Percentiles rank a stretch among this genome's conserved stretches.
These are phyloP conservation scores for Candolleomyces efflorescens DNA, from an alignment of 768 basidiomycete genomes.

Conservation along the genomic window DNA sequence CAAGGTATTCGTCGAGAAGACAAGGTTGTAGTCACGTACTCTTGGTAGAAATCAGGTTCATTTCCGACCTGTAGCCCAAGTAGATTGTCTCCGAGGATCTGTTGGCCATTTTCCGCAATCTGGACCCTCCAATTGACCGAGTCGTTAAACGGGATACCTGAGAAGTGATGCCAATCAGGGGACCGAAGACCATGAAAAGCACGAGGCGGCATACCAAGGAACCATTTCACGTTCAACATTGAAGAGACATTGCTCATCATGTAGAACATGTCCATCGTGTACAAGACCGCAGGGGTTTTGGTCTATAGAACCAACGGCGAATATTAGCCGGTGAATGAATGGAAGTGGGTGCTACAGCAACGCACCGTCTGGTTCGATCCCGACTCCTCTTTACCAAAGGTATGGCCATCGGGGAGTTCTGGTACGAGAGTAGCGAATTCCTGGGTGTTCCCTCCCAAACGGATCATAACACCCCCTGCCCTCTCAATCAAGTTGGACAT, in stretches of 20 bases:
- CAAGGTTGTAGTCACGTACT: not conserved
- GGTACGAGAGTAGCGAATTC: conserved; percentile 53
- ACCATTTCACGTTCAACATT: conserved; percentile 63
- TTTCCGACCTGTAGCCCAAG: conserved; percentile 72
- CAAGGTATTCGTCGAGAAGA: conserved; percentile 2
- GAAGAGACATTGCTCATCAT: conserved; percentile 61
- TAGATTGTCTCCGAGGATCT: conserved; percentile 62
- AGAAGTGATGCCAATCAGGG: not conserved
- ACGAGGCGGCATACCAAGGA: conserved; percentile 13
- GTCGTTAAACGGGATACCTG: conserved; percentile 69
- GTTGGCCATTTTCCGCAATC: conserved; percentile 57
- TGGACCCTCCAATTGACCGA: conserved; percentile 47
- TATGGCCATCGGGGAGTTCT: conserved; percentile 41
- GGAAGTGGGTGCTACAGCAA: not conserved
- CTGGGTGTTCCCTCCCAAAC: conserved; percentile 80
- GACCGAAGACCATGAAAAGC: not conserved
- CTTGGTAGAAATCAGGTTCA: conserved; percentile 53
- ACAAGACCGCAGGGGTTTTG: conserved; percentile 62
- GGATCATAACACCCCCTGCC: conserved; percentile 54
- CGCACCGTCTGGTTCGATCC: conserved; percentile 37
- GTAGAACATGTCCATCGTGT: conserved; percentile 63
- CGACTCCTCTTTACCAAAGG: conserved; percentile 45
- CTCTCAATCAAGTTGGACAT: conserved; percentile 68
- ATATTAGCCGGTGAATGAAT: not conserved
- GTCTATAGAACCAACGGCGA: conserved; percentile 37